Evolutionary conservation across 208 protist genomes (phyloP).

Genomic region (Trypanosoma vivax): DNA sequence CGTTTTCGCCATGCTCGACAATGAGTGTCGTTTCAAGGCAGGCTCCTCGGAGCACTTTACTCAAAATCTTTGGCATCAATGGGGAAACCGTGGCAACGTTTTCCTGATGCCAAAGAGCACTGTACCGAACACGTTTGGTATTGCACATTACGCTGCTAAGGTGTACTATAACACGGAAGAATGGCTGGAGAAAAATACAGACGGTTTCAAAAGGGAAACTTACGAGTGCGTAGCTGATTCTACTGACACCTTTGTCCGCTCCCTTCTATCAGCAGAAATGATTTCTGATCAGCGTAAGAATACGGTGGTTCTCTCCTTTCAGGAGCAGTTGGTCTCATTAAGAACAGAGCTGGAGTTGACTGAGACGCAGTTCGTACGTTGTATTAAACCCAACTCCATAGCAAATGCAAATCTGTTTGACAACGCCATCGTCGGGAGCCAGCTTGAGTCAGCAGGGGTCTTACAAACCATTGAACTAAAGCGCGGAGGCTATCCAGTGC

Average conservation of each 20-base stretch:
- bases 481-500: conserved; percentile 85
- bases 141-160: conserved; percentile 88
- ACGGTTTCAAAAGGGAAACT: conserved; percentile 82
- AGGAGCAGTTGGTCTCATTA: conserved; percentile 66
- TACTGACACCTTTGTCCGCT: conserved; percentile 46
- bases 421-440: conserved; percentile 70
- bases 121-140: conserved; percentile 79
- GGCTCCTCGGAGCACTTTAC: conserved; percentile 67
- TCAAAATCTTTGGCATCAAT: conserved; percentile 63
- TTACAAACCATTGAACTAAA: conserved; percentile 89
- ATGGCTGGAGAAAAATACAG: conserved; percentile 91
- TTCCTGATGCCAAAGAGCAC: conserved; percentile 84
- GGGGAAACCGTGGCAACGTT: conserved; percentile 43
- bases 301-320: conserved; percentile 80
- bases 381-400: conserved; percentile 89
- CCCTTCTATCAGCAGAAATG: conserved; percentile 47
- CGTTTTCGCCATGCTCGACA: conserved; percentile 88
- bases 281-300: conserved; percentile 43
- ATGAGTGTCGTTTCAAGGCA: conserved; percentile 81
- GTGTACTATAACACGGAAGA: conserved; percentile 83
- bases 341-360: conserved; percentile 76
- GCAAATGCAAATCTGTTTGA: conserved; percentile 56
- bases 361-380: conserved; percentile 91
- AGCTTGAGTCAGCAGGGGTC: conserved; percentile 88
- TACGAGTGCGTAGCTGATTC: conserved; percentile 43